Evolutionary conservation across 345 rosid genomes (phyloP).

Genomic region (Citrus hindsii): DNA sequence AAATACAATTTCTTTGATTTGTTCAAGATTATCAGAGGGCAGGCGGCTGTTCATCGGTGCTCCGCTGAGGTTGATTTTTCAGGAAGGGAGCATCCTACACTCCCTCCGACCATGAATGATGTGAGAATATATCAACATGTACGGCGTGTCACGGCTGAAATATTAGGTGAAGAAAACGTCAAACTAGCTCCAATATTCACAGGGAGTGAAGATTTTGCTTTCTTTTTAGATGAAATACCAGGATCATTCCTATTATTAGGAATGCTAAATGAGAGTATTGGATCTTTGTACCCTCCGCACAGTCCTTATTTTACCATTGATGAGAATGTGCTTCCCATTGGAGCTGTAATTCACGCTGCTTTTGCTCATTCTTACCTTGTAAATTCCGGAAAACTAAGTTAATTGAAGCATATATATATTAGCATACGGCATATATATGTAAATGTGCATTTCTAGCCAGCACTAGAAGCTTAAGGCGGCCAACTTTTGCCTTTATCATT

Average conservation of each 20-base stretch:
- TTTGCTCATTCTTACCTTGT: conserved; percentile 49
- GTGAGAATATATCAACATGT: conserved; percentile 30
- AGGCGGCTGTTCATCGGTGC: conserved; percentile 56
- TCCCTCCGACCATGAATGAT: conserved; percentile 56
- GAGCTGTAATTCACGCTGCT: conserved; percentile 48
- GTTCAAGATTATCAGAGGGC: conserved; percentile 47
- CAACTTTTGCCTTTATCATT: no score
- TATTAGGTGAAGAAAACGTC: conserved; percentile 47
- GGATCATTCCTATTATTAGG: conserved; percentile 47
- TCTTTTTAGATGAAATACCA: conserved; percentile 42
- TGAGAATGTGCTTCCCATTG: conserved; percentile 51
- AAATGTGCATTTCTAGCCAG: no score
- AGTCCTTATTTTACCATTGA: conserved; percentile 52
- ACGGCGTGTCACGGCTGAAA: conserved; percentile 19
- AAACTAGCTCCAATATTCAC: conserved; percentile 34
- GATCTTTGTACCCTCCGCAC: conserved; percentile 37
- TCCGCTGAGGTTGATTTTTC: conserved; percentile 39
- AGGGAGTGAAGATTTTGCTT: conserved; percentile 72
- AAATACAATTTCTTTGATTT: background rate
- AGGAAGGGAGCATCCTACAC: conserved; percentile 36
- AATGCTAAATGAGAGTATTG: conserved; percentile 34
- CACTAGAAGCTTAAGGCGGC: no score
- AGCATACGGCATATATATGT: no score
- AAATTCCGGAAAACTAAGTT: background rate
- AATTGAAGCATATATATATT: no score